phyloP scores from a whole-genome alignment of 139 green algal species.

The Parachlorella kessleri region DNA sequence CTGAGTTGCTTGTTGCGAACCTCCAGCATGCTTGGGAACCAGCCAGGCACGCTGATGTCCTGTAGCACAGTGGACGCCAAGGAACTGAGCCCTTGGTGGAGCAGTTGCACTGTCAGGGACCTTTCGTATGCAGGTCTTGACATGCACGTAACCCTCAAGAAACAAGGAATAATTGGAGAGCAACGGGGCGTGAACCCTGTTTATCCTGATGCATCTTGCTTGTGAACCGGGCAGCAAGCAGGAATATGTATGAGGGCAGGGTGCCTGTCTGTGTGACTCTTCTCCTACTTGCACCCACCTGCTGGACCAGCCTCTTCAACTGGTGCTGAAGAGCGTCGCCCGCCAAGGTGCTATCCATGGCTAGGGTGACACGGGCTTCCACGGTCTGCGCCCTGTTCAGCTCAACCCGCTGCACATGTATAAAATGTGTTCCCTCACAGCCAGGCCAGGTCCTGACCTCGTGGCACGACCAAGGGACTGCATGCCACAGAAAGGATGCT shows the following conservation, averaged over 20 bases:
- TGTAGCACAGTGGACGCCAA: not conserved
- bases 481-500: not conserved
- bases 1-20: not conserved
- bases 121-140: too few relatives aligned
- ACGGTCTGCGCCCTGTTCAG: not conserved
- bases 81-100: not conserved
- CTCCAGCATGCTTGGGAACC: not conserved
- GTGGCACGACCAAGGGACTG: not conserved
- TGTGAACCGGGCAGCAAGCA: too few relatives aligned
- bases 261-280: too few relatives aligned
- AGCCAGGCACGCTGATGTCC: not conserved
- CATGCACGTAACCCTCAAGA: too few relatives aligned
- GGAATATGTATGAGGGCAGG: too few relatives aligned
- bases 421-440: not conserved
- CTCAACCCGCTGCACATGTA: not conserved
- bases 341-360: not conserved
- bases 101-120: too few relatives aligned
- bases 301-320: slow-evolving; percentile 13
- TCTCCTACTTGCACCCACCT: slow-evolving; percentile 7
- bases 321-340: not conserved
- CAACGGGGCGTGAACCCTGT: too few relatives aligned
- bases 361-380: not conserved
- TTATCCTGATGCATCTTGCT: too few relatives aligned
- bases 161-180: too few relatives aligned
- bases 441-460: too few relatives aligned